A percentile compares a stretch with the other conserved stretches of the same genome.
These are phyloP conservation scores for Botryotinia globosa DNA, from an alignment of 2,329 filamentous ascomycete genomes.

Conservation along the genomic window DNA sequence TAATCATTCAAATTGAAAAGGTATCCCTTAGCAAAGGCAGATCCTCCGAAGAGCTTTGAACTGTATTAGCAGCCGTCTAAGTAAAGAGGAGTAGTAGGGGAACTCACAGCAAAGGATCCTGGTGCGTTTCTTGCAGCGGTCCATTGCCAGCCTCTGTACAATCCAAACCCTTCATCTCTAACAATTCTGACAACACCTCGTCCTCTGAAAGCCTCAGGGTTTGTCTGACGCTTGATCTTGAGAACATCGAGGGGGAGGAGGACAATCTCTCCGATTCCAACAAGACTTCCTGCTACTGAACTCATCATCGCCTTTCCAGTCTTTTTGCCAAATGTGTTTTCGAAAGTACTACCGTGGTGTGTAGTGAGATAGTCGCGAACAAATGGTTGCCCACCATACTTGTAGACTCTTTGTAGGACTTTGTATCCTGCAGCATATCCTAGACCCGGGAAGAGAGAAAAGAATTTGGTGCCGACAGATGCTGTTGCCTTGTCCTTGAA, in stretches of 20 bases:
- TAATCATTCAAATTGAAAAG: constrained; percentile 87
- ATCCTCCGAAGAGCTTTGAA: constrained; percentile 87
- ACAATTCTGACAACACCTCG: constrained; percentile 88
- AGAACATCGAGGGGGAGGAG: constrained; percentile 92
- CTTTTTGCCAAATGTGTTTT: constrained; percentile 88
- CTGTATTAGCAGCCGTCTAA: constrained; percentile 22
- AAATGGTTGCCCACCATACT: constrained; percentile 96
- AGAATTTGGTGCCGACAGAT: constrained; percentile 71
- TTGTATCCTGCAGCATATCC: constrained; percentile 99
- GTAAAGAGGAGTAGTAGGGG: constrained; percentile 25
- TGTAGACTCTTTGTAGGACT: constrained; percentile 94
- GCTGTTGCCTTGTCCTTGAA: constrained; percentile 86
- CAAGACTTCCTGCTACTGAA: constrained; percentile 90
- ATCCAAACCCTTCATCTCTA: constrained; percentile 86
- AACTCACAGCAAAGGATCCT: constrained; percentile 86
- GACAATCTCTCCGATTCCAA: constrained; percentile 96
- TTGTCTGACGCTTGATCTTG: constrained; percentile 99
- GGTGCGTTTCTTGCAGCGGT: constrained; percentile 95
- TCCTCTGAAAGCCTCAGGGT: constrained; percentile 95
- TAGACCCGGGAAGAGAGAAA: constrained; percentile 93
- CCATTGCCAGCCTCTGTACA: constrained; percentile 97
- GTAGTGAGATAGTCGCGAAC: constrained; percentile 82
- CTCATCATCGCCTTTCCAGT: constrained; percentile 98
- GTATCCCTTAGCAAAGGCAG: constrained; percentile 96
- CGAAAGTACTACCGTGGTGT: constrained; percentile 81